Evolutionary conservation across 345 rosid species (phyloP).

Genomic region (Turritis glabra): DNA sequence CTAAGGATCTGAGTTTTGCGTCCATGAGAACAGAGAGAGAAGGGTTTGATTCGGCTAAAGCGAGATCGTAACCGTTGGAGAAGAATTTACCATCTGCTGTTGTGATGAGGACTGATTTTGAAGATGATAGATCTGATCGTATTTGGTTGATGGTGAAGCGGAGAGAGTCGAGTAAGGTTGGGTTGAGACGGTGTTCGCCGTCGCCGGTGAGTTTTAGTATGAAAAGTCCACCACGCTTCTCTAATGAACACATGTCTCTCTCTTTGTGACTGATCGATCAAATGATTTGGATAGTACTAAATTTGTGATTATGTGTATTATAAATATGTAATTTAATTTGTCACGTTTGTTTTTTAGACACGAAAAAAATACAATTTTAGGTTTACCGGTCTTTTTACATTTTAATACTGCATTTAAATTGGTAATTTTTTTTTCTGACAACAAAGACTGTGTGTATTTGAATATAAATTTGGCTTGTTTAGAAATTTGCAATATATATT

Average conservation of each 20-base stretch:
- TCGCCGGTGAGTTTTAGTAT: slow-evolving; percentile 54
- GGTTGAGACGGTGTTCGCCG: slow-evolving; percentile 66
- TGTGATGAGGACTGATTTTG: slow-evolving; percentile 60
- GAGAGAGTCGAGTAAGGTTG: slow-evolving; percentile 45
- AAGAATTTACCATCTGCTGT: slow-evolving; percentile 74
- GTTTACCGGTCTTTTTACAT: too few relatives aligned
- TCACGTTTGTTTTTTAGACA: too few relatives aligned
- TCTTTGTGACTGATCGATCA: background rate
- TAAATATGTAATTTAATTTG: too few relatives aligned
- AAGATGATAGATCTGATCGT: slow-evolving; percentile 44
- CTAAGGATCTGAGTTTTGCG: slow-evolving; percentile 40
- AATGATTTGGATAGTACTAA: background rate
- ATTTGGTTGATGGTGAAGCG: slow-evolving; percentile 47
- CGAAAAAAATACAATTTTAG: too few relatives aligned
- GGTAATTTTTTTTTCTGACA: too few relatives aligned
- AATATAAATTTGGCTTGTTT: too few relatives aligned
- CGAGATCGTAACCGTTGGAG: slow-evolving; percentile 84
- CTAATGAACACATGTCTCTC: slow-evolving; percentile 50
- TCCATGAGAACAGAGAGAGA: slow-evolving; percentile 47
- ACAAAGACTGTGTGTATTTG: too few relatives aligned
- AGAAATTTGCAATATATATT: too few relatives aligned
- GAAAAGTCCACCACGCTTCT: slow-evolving; percentile 57
- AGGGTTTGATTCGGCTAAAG: slow-evolving; percentile 43
- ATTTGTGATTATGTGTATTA: background rate
- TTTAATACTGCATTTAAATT: too few relatives aligned